These are phyloP conservation scores for Adansonia rubrostipa DNA, from an alignment of 441 rosid species.

Conservation along the genomic window DNA sequence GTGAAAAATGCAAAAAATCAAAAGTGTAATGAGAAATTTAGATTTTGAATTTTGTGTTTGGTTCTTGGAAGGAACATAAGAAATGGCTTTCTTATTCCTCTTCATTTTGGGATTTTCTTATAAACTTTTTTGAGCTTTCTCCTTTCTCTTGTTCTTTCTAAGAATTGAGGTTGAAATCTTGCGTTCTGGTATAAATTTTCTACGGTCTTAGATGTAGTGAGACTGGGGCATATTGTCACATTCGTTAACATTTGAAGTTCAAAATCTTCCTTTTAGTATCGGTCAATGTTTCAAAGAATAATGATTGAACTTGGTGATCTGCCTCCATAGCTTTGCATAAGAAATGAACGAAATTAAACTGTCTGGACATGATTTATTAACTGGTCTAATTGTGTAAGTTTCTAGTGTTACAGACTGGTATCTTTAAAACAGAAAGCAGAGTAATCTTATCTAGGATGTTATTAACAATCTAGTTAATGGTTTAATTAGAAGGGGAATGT, in stretches of 20 bases:
- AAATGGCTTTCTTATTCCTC: not conserved
- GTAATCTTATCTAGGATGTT: not conserved
- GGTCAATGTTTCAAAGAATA: not conserved
- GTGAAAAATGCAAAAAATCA: not conserved
- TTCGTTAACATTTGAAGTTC: not conserved
- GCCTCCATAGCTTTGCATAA: not conserved
- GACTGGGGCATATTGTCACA: not conserved
- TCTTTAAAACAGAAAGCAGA: not conserved
- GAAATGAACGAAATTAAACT: not conserved
- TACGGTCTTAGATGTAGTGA: not conserved
- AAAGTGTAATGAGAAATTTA: not conserved
- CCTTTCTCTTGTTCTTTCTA: not conserved
- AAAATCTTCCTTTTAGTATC: not conserved
- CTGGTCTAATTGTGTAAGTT: not conserved
- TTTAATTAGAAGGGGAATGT: not conserved
- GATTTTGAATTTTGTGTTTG: not conserved
- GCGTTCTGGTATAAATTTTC: not conserved
- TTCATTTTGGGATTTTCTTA: conserved; percentile 5
- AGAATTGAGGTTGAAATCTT: not conserved
- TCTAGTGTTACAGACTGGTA: not conserved
- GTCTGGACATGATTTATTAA: not conserved
- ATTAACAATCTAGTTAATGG: not conserved
- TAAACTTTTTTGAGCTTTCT: not conserved
- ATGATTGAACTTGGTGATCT: not conserved
- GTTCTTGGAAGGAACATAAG: not conserved